Percentiles rank a stretch among this genome's conserved stretches.
phyloP scores from a whole-genome alignment of 306 rosid species.

The Castanea mollissima region DNA sequence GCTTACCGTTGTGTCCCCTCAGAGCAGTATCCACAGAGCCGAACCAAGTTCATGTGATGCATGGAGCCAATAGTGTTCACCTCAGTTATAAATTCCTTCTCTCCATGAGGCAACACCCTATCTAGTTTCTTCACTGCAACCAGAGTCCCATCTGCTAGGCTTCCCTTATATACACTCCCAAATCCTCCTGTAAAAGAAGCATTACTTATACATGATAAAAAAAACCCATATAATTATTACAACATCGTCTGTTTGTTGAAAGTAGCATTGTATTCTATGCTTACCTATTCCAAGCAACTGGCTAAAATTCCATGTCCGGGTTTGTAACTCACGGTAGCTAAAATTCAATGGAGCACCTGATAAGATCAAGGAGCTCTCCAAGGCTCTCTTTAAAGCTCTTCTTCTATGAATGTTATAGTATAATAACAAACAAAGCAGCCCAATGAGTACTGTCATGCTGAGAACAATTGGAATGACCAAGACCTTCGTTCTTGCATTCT shows the following conservation, averaged over 20 bases:
- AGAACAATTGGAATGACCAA: conserved; percentile 75
- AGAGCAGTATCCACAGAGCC: conserved; percentile 83
- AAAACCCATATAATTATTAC: too few species aligned
- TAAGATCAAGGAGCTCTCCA: conserved; percentile 68
- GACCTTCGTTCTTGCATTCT: conserved; percentile 48
- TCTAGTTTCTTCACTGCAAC: conserved; percentile 95
- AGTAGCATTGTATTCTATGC: background rate
- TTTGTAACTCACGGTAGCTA: conserved; percentile 74
- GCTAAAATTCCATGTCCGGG: conserved; percentile 68
- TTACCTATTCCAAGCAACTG: conserved; percentile 79
- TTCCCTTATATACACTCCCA: conserved; percentile 93
- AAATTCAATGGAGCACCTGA: conserved; percentile 78
- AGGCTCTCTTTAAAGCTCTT: conserved; percentile 60
- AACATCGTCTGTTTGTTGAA: background rate
- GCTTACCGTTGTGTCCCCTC: conserved; percentile 75
- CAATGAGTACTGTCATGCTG: conserved; percentile 59
- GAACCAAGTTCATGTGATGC: conserved; percentile 99
- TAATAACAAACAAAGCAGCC: conserved; percentile 59
- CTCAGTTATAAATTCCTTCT: conserved; percentile 89
- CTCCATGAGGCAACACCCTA: conserved; percentile 90
- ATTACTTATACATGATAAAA: background rate
- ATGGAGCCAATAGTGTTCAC: conserved; percentile 94
- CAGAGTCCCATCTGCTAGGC: conserved; percentile 79
- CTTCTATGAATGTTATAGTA: conserved; percentile 73
- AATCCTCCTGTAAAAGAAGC: conserved; percentile 75